Percentiles rank a stretch among this genome's conserved stretches.
Evolutionary conservation across 257 asterid genomes (phyloP).

Genomic region (Penstemon eatonii): DNA sequence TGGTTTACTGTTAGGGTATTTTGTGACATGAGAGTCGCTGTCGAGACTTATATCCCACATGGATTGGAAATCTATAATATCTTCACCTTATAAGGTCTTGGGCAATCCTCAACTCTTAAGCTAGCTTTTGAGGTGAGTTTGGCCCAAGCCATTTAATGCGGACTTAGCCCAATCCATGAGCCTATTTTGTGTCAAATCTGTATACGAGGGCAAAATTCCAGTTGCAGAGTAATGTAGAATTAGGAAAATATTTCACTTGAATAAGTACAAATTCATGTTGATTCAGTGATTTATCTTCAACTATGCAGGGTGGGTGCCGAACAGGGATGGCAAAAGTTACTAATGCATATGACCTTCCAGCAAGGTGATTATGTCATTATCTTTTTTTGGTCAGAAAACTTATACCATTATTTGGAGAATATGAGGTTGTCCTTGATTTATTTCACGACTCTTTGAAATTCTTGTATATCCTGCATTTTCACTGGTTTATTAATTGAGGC

Average conservation of each 20-base stretch:
- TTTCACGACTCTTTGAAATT: constrained; percentile 8
- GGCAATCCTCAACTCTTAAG: too few species aligned
- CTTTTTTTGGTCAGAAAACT: background rate
- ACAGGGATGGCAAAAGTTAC: constrained; percentile 98
- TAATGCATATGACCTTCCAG: constrained; percentile 84
- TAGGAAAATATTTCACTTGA: constrained; percentile 10
- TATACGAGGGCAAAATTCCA: constrained; percentile 2
- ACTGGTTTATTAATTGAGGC: constrained; percentile 15
- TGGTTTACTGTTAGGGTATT: constrained; percentile 10
- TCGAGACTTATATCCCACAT: too few species aligned
- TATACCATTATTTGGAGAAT: constrained; percentile 19
- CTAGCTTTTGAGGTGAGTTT: too few species aligned
- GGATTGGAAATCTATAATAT: too few species aligned
- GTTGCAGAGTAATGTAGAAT: constrained; percentile 7
- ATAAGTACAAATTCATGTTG: constrained; percentile 27
- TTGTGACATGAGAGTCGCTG: background rate
- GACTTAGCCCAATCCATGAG: background rate
- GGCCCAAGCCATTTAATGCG: too few species aligned
- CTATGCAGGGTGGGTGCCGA: constrained; percentile 90
- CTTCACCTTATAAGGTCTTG: too few species aligned
- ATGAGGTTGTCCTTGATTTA: constrained; percentile 11
- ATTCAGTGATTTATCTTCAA: constrained; percentile 30
- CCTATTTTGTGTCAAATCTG: background rate
- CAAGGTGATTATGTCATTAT: constrained; percentile 53
- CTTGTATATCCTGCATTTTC: constrained; percentile 11